Evolutionary conservation across 202 grass and related monocot species (phyloP), one percentile per base, ranked within the genome.

Genomic region (Schoenoplectus tabernaemontani): DNA sequence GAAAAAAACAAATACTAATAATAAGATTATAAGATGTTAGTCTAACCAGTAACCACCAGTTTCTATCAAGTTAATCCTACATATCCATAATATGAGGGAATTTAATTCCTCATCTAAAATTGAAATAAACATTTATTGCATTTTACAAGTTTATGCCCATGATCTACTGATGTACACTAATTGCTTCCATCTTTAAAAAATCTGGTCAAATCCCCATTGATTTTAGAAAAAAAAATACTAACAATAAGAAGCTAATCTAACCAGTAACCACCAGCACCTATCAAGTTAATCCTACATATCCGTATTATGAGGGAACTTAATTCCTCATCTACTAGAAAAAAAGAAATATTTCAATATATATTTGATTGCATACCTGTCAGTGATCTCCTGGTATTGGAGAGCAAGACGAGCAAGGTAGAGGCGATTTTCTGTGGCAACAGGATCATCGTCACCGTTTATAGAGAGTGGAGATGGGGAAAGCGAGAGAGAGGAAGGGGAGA

Each of bases 341-440:
- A n/a, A 4, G 3, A 9, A 32, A 26, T 2, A 69, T 11, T 13
- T 73, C 5, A 73, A 47, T 12, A 74, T 34, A 54, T 7, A 54
- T 11, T 30, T 33, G 4, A 32, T 65, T 65, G 23, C 22, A n/a
- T 80, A 93, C 87, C 91, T 84, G 75, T 39, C 78, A 81, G 82
- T 69, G 51, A 79, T 77, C 64, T 90, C 87, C 87, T 84, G 91
- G 82, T 87, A 93, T 81, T 90, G 93, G 75, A 85, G 87, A 61
- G 88, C 82, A 84, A 97, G 87, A 48, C 83, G 93, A 34, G 85
- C 51, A 32, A 93, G 82, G 84, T 86, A 87, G 50, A 71, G 75
- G n/a, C 83, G 83, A 24, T 91, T 85, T 33, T 91, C 91, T n/a
- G 78, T 87, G 70, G 88, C 76, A 8, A 83, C 48, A 43, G 68